Conservation (phyloP, 2,329 filamentous ascomycete species). For the Diatrype stigma region DNA sequence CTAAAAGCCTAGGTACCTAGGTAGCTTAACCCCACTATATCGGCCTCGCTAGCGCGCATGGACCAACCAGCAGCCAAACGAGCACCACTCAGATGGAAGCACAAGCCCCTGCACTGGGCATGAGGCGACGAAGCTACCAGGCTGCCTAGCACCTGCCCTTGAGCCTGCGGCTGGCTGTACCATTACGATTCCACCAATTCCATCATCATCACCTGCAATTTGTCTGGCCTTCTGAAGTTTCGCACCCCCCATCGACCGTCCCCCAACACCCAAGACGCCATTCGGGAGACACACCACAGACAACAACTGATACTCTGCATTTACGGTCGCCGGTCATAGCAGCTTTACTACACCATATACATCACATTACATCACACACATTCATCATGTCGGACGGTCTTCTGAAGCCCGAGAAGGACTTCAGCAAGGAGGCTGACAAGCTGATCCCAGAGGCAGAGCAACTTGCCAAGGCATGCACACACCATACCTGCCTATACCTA, state of each 20-base stretch:
- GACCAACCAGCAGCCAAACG: background rate
- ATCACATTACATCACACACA: too few species aligned
- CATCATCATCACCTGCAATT: background rate
- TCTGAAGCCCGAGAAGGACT: conserved; percentile 97
- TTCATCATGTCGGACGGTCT: conserved; percentile 72
- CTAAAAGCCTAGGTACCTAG: background rate
- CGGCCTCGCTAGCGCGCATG: background rate
- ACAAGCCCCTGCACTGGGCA: too few species aligned
- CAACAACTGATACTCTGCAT: too few species aligned
- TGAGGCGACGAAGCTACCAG: background rate
- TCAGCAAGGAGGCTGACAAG: conserved; percentile 91
- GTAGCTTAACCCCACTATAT: background rate
- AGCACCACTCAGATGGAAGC: too few species aligned
- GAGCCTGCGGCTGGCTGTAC: background rate
- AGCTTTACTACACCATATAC: background rate
- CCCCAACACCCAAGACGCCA: background rate
- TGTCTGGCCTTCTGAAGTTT: background rate
- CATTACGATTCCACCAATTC: too few species aligned
- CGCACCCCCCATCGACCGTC: background rate
- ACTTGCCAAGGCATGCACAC: conserved; percentile 68
- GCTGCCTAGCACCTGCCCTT: background rate
- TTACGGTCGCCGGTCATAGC: background rate
- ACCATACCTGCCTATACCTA: conserved; percentile 9
- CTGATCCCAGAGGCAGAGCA: conserved; percentile 86
- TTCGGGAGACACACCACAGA: too few species aligned